A percentile compares a stretch with the other conserved stretches of the same genome.
These are phyloP conservation scores for Crithidia bombi DNA, from an alignment of 208 protist species.

Conservation along the genomic window DNA sequence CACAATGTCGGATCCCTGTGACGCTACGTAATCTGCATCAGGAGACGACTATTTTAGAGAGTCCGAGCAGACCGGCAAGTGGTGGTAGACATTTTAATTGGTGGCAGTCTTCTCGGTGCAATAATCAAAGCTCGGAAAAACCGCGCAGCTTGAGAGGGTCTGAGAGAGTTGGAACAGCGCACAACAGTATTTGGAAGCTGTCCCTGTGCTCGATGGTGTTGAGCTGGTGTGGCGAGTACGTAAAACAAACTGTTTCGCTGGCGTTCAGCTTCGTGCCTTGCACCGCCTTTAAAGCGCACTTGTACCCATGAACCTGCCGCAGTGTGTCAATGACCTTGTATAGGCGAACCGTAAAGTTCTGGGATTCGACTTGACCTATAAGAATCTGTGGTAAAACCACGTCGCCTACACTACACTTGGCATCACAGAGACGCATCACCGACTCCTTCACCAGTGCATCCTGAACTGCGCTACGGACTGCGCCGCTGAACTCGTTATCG, in stretches of 20 bases:
- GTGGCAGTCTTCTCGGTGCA: slow-evolving; percentile 15
- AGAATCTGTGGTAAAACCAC: background rate
- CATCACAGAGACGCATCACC: background rate
- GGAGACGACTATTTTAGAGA: background rate
- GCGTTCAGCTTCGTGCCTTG: background rate
- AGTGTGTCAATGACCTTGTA: background rate
- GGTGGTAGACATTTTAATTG: slow-evolving; percentile 3
- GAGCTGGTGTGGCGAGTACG: background rate
- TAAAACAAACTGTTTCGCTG: background rate
- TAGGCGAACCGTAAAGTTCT: background rate
- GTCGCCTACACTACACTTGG: background rate
- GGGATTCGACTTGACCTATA: slow-evolving; percentile 7
- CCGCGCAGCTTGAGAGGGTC: background rate
- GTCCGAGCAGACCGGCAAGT: background rate
- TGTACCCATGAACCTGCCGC: slow-evolving; percentile 3
- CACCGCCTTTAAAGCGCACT: background rate
- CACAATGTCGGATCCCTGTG: background rate
- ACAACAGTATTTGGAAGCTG: background rate
- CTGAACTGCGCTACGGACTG: background rate
- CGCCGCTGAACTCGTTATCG: slow-evolving; percentile 18
- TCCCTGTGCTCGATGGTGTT: background rate
- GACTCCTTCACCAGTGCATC: slow-evolving; percentile 13
- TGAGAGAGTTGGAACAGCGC: background rate
- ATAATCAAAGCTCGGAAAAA: background rate
- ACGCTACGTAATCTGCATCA: slow-evolving; percentile 9